Conservation (phyloP, 352 stramenopile species). For the Globisporangium megalacanthum region DNA sequence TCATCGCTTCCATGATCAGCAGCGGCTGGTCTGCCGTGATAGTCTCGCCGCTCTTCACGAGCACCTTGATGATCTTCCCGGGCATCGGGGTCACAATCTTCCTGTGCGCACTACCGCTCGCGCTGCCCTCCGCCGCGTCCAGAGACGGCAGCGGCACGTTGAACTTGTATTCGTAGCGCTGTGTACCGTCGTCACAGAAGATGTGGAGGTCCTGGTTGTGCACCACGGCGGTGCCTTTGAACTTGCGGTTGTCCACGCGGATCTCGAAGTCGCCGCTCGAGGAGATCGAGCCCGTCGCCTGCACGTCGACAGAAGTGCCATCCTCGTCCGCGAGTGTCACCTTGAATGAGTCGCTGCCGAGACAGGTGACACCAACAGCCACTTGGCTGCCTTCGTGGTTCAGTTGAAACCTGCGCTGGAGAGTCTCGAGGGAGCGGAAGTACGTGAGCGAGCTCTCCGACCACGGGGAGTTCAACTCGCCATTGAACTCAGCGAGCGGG, state of each 20-base stretch:
- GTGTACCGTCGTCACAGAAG: constrained; percentile 68
- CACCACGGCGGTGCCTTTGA: constrained; percentile 60
- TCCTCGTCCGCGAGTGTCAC: constrained; percentile 25
- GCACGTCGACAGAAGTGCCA: constrained; percentile 15
- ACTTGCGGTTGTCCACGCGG: constrained; percentile 54
- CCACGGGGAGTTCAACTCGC: constrained; percentile 57
- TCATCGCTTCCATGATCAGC: constrained; percentile 97
- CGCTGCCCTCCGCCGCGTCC: constrained; percentile 18
- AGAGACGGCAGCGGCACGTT: constrained; percentile 59
- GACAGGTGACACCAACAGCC: constrained; percentile 34
- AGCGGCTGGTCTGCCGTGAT: constrained; percentile 88
- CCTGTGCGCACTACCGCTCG: constrained; percentile 30
- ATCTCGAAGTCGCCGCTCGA: constrained; percentile 59
- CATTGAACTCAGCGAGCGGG: constrained; percentile 28
- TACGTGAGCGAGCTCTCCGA: constrained; percentile 37
- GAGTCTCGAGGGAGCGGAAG: constrained; percentile 55
- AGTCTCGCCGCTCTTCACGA: constrained; percentile 80
- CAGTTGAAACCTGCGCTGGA: constrained; percentile 48
- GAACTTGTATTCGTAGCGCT: constrained; percentile 83
- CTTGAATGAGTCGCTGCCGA: constrained; percentile 35
- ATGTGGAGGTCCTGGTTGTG: constrained; percentile 66
- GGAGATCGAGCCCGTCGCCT: constrained; percentile 29
- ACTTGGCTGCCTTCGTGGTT: constrained; percentile 36
- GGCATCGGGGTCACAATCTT: constrained; percentile 92
- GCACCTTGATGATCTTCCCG: constrained; percentile 91